Percentiles rank a stretch among this genome's conserved stretches.
Conservation (phyloP, 1,139 yeast genomes). For the Suhomyces bolitotheri region DNA sequence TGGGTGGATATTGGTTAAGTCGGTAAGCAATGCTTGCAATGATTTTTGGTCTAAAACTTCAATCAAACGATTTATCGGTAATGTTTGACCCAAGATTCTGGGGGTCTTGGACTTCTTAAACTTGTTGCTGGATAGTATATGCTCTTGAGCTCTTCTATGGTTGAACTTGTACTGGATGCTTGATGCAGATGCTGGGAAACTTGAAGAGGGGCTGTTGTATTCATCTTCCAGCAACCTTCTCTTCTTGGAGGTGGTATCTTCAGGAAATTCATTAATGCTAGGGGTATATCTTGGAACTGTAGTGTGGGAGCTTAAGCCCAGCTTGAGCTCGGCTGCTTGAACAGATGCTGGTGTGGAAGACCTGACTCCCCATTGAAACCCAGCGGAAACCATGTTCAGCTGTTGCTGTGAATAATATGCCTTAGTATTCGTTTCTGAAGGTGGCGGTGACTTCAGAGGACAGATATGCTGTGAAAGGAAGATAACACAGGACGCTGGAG, state of each 20-base stretch:
- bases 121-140: slow-evolving; percentile 8
- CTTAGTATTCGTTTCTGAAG: too few relatives aligned
- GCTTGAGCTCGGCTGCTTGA: slow-evolving; percentile 1
- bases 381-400: slow-evolving; percentile 30
- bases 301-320: slow-evolving; percentile 2
- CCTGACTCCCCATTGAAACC: slow-evolving; percentile 37
- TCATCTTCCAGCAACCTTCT: slow-evolving; percentile 21
- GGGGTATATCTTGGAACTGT: slow-evolving; percentile 22
- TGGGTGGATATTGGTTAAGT: slow-evolving; percentile 60
- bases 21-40: slow-evolving; percentile 52
- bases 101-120: slow-evolving; percentile 42
- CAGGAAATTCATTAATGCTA: slow-evolving; percentile 4
- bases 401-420: background rate
- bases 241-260: slow-evolving; percentile 13
- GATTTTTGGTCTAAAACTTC: slow-evolving; percentile 64
- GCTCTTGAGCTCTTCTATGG: slow-evolving; percentile 9
- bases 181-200: slow-evolving; percentile 8
- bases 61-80: slow-evolving; percentile 61
- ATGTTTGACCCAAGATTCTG: slow-evolving; percentile 47
- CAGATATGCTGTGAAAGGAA: too few relatives aligned
- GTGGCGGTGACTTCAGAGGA: too few relatives aligned
- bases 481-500: too few relatives aligned
- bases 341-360: slow-evolving; percentile 10
- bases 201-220: slow-evolving; percentile 1
- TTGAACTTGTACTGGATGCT: slow-evolving; percentile 5